A percentile compares a stretch with the other conserved stretches of the same genome.
These are phyloP conservation scores for Boletus edulis DNA, from an alignment of 768 basidiomycete species.

Conservation along the genomic window DNA sequence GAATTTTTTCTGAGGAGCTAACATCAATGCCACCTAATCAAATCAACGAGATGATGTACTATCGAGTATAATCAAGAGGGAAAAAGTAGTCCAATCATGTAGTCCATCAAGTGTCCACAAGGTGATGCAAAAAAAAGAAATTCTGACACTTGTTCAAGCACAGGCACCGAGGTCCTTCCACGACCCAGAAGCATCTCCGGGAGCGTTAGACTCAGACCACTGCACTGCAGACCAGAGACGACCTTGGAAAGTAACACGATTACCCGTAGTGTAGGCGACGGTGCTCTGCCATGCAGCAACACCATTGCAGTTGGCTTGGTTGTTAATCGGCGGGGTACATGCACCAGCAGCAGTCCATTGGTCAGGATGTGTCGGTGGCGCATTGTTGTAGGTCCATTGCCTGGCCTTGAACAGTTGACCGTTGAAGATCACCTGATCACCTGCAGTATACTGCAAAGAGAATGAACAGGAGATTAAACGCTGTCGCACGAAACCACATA, in stretches of 20 bases:
- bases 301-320: conserved; percentile 22
- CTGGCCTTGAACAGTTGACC: conserved; percentile 20
- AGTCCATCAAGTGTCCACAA: too few species aligned
- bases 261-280: conserved; percentile 18
- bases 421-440: conserved; percentile 19
- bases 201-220: conserved; percentile 20
- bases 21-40: too few species aligned
- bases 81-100: too few species aligned
- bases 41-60: too few species aligned
- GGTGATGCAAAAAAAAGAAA: too few species aligned
- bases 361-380: conserved; percentile 10
- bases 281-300: conserved; percentile 17
- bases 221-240: conserved; percentile 25
- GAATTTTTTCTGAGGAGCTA: too few species aligned
- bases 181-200: conserved; percentile 26
- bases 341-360: conserved; percentile 12
- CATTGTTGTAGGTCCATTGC: conserved; percentile 28
- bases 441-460: conserved; percentile 21
- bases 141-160: not conserved
- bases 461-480: not conserved
- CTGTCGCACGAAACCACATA: not conserved
- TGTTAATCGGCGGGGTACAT: conserved; percentile 23
- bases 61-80: too few species aligned
- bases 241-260: conserved; percentile 8
- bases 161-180: conserved; percentile 25